Base-by-base conservation (phyloP, 2,329 filamentous ascomycete species). In the Epicoccum sorghinum region DNA sequence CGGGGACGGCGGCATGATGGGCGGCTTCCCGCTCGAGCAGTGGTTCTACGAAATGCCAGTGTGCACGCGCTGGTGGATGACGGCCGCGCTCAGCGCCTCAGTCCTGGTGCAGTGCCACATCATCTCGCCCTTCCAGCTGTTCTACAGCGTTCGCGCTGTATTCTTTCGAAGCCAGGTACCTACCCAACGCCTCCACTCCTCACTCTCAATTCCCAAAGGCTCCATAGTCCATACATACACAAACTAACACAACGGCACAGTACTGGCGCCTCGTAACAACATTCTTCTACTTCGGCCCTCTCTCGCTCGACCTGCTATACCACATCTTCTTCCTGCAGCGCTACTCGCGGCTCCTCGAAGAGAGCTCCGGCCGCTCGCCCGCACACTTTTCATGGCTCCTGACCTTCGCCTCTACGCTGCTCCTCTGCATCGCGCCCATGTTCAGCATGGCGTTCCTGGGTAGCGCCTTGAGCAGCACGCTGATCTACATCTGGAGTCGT, bases 21-120 rank as follows among this genome's bases (percentile, higher is more conserved):
- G 65, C 51, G 82, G 84, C 59, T 82, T 96, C 69, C 95, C 93
- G 37, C 83, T 99, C 7, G 95, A 98, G 77, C 89, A 93, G 65
- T 99, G 95, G 95, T 98, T 97, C 77, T 97, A 91, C 83, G 95
- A 99, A 76, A 97, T 97, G 89, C 95, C 95, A 3, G 86, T 95
- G 24, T 96, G 93, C 76, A 99, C 95, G 33, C 83, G 95, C 58
- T 96, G 90, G 88, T 99, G 95, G 95, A 98, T 95, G 22, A 93
- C 91, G 23, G 92, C 93, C 4, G 96, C 93, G 0, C 87, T 98
- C 37, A 80, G 91, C 53, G 95, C 89, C 9, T 96, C 92, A 64
- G 86, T 92, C 13, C 79, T 98, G 65, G 92, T 98, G 4, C 95
- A 98, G 77, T 98, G 92, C 77, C 87, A 96, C 68, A 88, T 98